These are phyloP conservation scores for Tetrapisispora phaffii DNA, from an alignment of 805 yeast genomes.

Conservation along the genomic window DNA sequence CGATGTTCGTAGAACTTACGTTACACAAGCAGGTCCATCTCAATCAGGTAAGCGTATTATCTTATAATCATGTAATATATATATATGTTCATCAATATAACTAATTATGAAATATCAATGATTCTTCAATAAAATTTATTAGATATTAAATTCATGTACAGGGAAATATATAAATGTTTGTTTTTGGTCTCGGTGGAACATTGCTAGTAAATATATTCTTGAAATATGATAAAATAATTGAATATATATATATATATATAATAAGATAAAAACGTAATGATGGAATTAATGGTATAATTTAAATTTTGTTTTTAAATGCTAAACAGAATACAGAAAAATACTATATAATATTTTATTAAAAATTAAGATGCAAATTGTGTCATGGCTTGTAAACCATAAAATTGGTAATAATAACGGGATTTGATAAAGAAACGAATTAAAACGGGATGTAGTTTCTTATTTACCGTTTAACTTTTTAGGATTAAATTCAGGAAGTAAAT, in stretches of 20 bases:
- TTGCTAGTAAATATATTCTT: not conserved
- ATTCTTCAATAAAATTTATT: no score
- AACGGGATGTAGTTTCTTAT: not conserved
- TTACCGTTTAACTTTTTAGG: not conserved
- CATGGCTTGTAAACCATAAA: not conserved
- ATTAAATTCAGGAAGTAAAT: not conserved
- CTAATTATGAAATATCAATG: not conserved
- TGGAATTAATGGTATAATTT: not conserved
- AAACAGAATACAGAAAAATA: not conserved
- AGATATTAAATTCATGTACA: no score
- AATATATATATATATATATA: no score
- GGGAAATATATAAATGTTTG: no score
- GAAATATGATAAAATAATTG: no score
- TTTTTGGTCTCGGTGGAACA: no score
- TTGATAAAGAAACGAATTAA: not conserved
- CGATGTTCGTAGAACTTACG: constrained; percentile 7
- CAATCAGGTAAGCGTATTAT: constrained; percentile 6
- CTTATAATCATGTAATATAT: not conserved
- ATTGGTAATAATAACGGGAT: not conserved
- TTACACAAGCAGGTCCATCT: constrained; percentile 7
- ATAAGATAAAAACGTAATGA: no score
- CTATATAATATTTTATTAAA: not conserved
- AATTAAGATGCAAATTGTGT: constrained; percentile 1
- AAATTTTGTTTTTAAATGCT: constrained; percentile 1
- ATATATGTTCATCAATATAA: not conserved